phyloP scores from a whole-genome alignment of 1,284 basidiomycete genomes.

The Moesziomyces globuligerus region DNA sequence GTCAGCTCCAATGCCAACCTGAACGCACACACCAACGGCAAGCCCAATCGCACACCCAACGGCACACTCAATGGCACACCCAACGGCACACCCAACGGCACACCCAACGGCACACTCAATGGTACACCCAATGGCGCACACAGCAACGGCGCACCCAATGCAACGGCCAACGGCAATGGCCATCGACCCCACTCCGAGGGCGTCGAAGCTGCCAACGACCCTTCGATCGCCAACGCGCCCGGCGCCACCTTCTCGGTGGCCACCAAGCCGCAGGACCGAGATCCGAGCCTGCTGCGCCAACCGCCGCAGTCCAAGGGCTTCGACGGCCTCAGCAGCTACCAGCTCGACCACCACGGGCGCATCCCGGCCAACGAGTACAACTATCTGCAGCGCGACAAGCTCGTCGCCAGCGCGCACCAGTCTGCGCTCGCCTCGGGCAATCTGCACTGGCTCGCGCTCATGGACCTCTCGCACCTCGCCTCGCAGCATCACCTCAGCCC shows the following conservation, averaged over 20 bases:
- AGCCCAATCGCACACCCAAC: too few species aligned
- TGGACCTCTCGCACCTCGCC: slow-evolving; percentile 57
- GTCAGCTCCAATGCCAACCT: too few species aligned
- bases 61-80: too few species aligned
- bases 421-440: slow-evolving; percentile 44
- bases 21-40: too few species aligned
- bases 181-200: slow-evolving; percentile 1
- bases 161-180: neutral
- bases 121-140: too few species aligned
- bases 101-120: slow-evolving; percentile 2
- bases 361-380: slow-evolving; percentile 42
- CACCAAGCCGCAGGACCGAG: slow-evolving; percentile 45
- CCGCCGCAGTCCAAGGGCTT: slow-evolving; percentile 23
- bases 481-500: slow-evolving; percentile 65
- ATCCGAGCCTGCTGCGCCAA: slow-evolving; percentile 37
- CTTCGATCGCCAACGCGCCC: slow-evolving; percentile 30
- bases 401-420: slow-evolving; percentile 48
- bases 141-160: neutral
- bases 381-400: slow-evolving; percentile 46
- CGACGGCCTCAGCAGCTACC: slow-evolving; percentile 30
- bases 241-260: slow-evolving; percentile 44
- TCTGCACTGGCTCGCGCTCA: slow-evolving; percentile 57
- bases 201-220: slow-evolving; percentile 36
- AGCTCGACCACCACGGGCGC: slow-evolving; percentile 45
- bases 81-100: slow-evolving; percentile 4